Conservation (phyloP, 768 basidiomycete species). For the Porphyrellus cyaneotinctus region DNA sequence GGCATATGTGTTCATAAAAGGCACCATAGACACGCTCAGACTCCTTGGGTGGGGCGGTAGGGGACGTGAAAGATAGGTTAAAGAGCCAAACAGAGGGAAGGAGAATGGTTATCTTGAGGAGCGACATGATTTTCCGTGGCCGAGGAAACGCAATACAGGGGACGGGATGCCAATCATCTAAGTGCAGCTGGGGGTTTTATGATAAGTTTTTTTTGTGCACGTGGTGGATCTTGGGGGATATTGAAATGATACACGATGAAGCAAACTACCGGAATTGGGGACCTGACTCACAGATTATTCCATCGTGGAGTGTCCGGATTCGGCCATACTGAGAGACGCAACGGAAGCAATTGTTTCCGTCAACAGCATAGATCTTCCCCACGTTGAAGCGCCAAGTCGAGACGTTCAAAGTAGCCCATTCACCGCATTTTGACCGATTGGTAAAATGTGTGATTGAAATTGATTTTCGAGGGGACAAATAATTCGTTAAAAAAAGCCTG, state of each 20-base stretch:
- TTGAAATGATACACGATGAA: neutral
- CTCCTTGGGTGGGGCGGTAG: constrained; percentile 15
- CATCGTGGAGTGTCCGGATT: too few species aligned
- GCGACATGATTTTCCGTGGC: constrained; percentile 13
- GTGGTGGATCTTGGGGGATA: constrained; percentile 6
- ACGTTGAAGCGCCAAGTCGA: too few species aligned
- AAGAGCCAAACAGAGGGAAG: constrained; percentile 26
- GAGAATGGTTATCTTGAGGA: constrained; percentile 22
- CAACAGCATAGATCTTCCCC: neutral
- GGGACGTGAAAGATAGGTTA: constrained; percentile 25
- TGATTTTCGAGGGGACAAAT: too few species aligned
- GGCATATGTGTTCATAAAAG: constrained; percentile 24
- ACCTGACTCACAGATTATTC: neutral
- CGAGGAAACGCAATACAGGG: neutral
- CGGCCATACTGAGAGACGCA: neutral
- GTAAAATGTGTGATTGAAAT: too few species aligned
- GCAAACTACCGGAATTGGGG: constrained; percentile 2
- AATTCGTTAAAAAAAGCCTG: too few species aligned
- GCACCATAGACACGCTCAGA: constrained; percentile 19
- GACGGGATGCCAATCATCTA: neutral
- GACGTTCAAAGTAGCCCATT: too few species aligned
- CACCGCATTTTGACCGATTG: too few species aligned
- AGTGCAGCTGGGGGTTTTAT: constrained; percentile 4
- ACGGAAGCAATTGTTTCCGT: neutral
- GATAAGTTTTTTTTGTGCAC: constrained; percentile 8